Conservation (phyloP, 164 flowering plant genomes). For the Aristolochia contorta region DNA sequence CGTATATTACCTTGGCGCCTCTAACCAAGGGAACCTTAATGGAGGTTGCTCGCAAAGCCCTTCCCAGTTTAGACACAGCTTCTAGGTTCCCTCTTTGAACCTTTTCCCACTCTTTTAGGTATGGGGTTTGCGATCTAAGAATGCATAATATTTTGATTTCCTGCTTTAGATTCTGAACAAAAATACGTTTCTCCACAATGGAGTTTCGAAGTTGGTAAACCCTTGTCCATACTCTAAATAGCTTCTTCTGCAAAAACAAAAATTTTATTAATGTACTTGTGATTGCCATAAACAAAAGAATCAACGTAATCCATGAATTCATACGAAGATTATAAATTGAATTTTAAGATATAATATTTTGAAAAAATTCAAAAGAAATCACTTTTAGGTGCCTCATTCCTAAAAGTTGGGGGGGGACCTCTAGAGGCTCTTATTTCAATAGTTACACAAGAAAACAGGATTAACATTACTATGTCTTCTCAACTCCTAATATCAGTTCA, state of each 20-base stretch:
- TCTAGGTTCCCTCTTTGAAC: slow-evolving; percentile 44
- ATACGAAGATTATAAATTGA: no score
- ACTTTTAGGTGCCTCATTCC: no score
- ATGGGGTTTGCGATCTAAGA: slow-evolving; percentile 24
- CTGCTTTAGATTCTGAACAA: slow-evolving; percentile 28
- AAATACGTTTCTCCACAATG: slow-evolving; percentile 26
- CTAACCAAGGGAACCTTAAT: slow-evolving; percentile 32
- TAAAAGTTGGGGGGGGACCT: no score
- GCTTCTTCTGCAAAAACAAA: slow-evolving; percentile 19
- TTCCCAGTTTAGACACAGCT: slow-evolving; percentile 33
- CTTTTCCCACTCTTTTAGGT: slow-evolving; percentile 46
- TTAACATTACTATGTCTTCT: no score
- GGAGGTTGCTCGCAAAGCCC: slow-evolving; percentile 28
- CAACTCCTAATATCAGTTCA: no score
- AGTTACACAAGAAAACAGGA: no score
- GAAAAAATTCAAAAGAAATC: no score
- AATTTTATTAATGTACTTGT: neutral
- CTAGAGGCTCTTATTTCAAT: no score
- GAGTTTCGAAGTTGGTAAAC: slow-evolving; percentile 24
- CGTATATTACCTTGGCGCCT: slow-evolving; percentile 42
- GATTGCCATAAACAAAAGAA: no score
- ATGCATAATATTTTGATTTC: slow-evolving; percentile 31
- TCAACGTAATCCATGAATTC: no score
- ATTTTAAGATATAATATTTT: no score
- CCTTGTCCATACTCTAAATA: slow-evolving; percentile 22